Evolutionary conservation across 31 red algal species (phyloP), one percentile per base, ranked within the genome.

Genomic region (Asparagopsis taxiformis): DNA sequence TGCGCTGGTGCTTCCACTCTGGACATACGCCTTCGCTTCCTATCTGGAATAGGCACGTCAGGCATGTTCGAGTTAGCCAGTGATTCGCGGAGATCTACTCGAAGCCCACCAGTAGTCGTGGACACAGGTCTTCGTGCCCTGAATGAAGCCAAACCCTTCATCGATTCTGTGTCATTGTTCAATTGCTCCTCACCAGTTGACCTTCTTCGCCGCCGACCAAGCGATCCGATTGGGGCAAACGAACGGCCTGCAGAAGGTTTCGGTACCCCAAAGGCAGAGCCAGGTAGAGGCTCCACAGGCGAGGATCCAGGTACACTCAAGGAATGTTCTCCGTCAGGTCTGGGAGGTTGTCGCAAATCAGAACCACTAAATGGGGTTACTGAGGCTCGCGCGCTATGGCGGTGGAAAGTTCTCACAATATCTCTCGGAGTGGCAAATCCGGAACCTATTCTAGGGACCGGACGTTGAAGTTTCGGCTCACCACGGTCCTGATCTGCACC

Each of bases 71-170:
- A 16, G 21, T 36, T 32, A 0, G 64, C 64, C 6, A 68, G 13
- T 15, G 64, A 68, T 19, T 48, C 49, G 20, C 35, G 31, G 21
- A 68, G 49, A 43, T 68, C 30, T 3, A 48, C 35, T 48, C 41
- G 37, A 46, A 68, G 19, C 19, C 64, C 64, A 19, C 20, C 64
- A 21, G 64, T 21, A 43, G 3, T 43, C 37, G 64, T 68, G 3
- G 64, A 68, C 8, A 31, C 64, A 20, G 64, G 32, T 68, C 64
- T 68, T 48, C 64, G 41, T 9, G 64, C 20, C n/a, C 64, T 9
- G 37, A 68, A 68, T 30, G 64, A 48, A 0, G 64, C 21, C 10
- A 68, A 43, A 8, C 32, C 30, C 30, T 17, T 28, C 11, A 68
- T 22, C 20, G 36, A 5, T 3, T 31, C 33, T 9, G 33, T 20